These are phyloP conservation scores for Heliocybe sulcata DNA, from an alignment of 1,284 basidiomycete genomes.

Conservation along the genomic window DNA sequence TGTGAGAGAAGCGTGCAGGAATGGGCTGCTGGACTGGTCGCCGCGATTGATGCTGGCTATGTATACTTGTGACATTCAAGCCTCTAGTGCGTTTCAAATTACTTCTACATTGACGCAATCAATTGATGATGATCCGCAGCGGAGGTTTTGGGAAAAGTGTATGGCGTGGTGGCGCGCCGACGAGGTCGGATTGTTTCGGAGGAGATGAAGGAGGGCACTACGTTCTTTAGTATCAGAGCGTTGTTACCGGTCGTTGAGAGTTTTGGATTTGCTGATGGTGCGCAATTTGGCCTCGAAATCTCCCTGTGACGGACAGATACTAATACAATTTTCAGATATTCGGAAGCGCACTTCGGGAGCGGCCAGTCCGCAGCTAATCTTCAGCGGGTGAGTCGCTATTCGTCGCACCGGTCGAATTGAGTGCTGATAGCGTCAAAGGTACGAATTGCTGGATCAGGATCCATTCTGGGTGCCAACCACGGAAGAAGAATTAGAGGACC, in stretches of 20 bases:
- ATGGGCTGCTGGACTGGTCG: constrained; percentile 93
- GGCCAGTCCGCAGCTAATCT: constrained; percentile 94
- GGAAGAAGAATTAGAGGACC: constrained; percentile 94
- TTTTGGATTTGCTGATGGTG: constrained; percentile 97
- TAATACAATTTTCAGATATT: constrained; percentile 57
- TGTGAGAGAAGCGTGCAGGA: constrained; percentile 84
- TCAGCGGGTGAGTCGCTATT: constrained; percentile 69
- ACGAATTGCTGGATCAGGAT: constrained; percentile 86
- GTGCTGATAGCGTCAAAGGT: constrained; percentile 34
- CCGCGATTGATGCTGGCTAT: constrained; percentile 96
- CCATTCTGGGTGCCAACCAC: constrained; percentile 99
- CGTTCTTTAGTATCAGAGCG: constrained; percentile 89
- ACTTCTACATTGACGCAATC: background rate
- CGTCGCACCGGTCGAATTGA: background rate
- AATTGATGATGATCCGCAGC: constrained; percentile 38
- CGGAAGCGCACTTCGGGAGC: constrained; percentile 95
- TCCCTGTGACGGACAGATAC: background rate
- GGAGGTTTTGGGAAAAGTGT: constrained; percentile 97
- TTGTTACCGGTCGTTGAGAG: constrained; percentile 94
- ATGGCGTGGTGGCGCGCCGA: constrained; percentile 88
- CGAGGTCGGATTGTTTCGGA: constrained; percentile 91
- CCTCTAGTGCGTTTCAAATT: constrained; percentile 66
- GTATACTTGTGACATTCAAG: constrained; percentile 99
- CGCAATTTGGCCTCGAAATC: constrained; percentile 9
- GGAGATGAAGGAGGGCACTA: constrained; percentile 98